These are phyloP conservation scores for Triticum timopheevii DNA, from an alignment of 176 grass and related monocot species.

Conservation along the genomic window DNA sequence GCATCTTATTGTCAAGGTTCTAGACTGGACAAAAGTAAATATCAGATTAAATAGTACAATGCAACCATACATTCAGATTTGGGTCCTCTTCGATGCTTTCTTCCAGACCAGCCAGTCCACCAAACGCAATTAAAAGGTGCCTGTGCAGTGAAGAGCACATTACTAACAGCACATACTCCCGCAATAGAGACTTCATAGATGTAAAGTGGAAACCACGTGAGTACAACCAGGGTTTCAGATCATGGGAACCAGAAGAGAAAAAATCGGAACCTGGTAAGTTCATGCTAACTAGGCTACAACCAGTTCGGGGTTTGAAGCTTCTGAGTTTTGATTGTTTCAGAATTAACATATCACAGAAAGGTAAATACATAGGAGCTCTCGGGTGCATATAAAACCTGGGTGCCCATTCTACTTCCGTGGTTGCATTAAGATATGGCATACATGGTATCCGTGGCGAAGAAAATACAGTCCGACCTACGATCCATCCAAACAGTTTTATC, in stretches of 20 bases:
- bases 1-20: no score
- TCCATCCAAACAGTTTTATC: no score
- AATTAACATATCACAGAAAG: not conserved
- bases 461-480: no score
- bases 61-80: constrained; percentile 68
- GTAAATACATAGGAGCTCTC: no score
- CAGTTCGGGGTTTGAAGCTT: not conserved
- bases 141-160: constrained; percentile 39
- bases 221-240: not conserved
- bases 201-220: not conserved
- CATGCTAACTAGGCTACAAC: not conserved
- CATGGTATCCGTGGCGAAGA: no score
- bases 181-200: not conserved
- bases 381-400: no score
- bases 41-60: not conserved
- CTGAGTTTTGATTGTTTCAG: not conserved
- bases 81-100: constrained; percentile 96
- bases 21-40: not conserved
- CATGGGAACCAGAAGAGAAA: not conserved
- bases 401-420: no score
- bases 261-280: not conserved
- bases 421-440: no score
- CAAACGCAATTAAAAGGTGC: constrained; percentile 91
- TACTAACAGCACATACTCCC: not conserved
- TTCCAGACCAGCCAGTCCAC: constrained; percentile 92